Evolutionary conservation across 345 rosid species (phyloP), one percentile per base, ranked within the genome.

Genomic region (Garcia nutans): DNA sequence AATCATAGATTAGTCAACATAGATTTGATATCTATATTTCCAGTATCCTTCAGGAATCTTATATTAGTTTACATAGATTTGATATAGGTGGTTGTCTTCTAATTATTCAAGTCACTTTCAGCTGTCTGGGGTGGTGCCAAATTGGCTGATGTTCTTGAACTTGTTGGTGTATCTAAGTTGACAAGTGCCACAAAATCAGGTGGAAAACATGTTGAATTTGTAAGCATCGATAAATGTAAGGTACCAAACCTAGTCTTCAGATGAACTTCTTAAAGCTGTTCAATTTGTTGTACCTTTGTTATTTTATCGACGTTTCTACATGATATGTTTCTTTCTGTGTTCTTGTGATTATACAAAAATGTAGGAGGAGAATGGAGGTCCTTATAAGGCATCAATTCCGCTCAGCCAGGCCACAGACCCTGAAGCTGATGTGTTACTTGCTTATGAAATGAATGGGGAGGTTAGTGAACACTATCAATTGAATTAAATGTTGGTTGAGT

Each of bases 281-380:
- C 23, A 68, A 6, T 41, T 61, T 42, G 44, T 16, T 31, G 20
- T 60, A 24, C 13, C 23, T 75, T 58, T 65, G 28, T 71, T 61
- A 65, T 37, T 49, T 37, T 37, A 45, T 10, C 8, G 44, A 31
- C n/a, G 44, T 6, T 58, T 41, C 70, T 62, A 20, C 69, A 56
- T 56, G 47, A 44, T 22, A 10, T 54, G 49, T 24, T 77, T 41
- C 62, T 9, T 54, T 76, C 15, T 71, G 17, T 61, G 44, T n/a
- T 31, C 47, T 2, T 19, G 52, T 65, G 55, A 44, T 44, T 61
- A 47, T 65, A 60, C 42, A 70, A 71, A 70, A 71, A 49, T 75
- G 33, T 81, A 96, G 99, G 98, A 96, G 87, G 99, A 96, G 89
- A 92, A 92, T 31, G 99, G 99, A 41, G 99, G 98, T n/a, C 98